A percentile compares a stretch with the other conserved stretches of the same genome.
These are phyloP conservation scores for Eucalyptus albens DNA, from an alignment of 345 rosid species.

Conservation along the genomic window DNA sequence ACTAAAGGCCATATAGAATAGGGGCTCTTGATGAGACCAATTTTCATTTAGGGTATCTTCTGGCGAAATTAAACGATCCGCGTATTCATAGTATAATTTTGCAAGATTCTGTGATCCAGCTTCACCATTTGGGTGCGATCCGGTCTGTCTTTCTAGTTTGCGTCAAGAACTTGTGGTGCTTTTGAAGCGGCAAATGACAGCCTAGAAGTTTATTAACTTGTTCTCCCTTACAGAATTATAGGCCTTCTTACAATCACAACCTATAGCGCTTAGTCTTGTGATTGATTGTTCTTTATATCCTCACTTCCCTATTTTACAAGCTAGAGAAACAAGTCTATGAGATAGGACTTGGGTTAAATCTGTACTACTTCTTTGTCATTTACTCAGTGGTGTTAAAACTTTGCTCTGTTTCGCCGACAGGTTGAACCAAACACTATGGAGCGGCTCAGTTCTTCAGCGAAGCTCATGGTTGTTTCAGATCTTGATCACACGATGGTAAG, in stretches of 20 bases:
- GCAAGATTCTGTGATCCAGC: neutral
- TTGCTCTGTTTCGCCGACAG: neutral
- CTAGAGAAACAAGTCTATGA: neutral
- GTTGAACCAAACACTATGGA: slow-evolving; percentile 32
- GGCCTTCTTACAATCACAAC: neutral
- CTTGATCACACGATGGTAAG: slow-evolving; percentile 94
- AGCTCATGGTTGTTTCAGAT: slow-evolving; percentile 90
- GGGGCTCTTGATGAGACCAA: neutral
- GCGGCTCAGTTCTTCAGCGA: slow-evolving; percentile 53
- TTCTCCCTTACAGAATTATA: neutral
- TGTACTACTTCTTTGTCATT: neutral
- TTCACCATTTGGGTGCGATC: neutral
- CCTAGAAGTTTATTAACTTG: neutral
- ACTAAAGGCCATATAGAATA: neutral
- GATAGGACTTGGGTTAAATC: neutral
- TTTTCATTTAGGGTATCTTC: neutral
- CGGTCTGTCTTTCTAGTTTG: neutral
- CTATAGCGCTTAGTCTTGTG: neutral
- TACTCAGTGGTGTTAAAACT: neutral
- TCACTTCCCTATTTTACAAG: neutral
- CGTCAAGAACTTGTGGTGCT: neutral
- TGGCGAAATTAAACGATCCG: neutral
- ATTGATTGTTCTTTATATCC: neutral
- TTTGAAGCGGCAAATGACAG: neutral
- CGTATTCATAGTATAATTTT: neutral